Evolutionary conservation across 1,139 yeast genomes (phyloP).

Genomic region (Hemisphaericaspora subhashii): DNA sequence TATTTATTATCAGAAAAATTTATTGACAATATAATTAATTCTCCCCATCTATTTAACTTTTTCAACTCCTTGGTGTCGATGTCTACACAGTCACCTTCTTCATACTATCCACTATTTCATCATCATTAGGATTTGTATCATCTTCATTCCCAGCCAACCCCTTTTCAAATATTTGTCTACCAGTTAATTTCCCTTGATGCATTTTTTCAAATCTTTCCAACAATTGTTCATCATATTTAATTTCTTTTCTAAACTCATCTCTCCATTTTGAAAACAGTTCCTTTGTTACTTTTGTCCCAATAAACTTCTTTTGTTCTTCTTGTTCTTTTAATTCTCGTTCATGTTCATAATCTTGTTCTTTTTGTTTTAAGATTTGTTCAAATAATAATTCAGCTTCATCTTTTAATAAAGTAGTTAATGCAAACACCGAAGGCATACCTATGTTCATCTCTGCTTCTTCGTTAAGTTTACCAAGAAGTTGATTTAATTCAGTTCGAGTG

Average conservation of each 20-base stretch:
- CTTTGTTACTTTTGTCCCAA: slow-evolving; percentile 76
- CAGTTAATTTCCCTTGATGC: slow-evolving; percentile 78
- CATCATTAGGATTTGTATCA: slow-evolving; percentile 45
- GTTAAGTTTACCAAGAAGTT: slow-evolving; percentile 40
- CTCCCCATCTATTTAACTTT: no score
- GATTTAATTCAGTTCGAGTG: slow-evolving; percentile 43
- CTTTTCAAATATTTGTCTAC: slow-evolving; percentile 83
- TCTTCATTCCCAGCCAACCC: slow-evolving; percentile 72
- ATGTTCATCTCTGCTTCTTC: slow-evolving; percentile 73
- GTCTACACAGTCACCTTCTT: slow-evolving; percentile 19
- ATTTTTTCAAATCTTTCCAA: slow-evolving; percentile 51
- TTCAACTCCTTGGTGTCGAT: no score
- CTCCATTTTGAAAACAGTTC: slow-evolving; percentile 78
- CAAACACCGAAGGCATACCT: slow-evolving; percentile 88
- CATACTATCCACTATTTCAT: slow-evolving; percentile 21
- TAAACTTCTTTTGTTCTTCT: slow-evolving; percentile 76
- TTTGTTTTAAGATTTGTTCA: slow-evolving; percentile 51
- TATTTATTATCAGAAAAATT: no score
- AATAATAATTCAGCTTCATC: slow-evolving; percentile 75
- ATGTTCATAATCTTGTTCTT: slow-evolving; percentile 59
- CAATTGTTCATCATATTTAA: slow-evolving; percentile 54
- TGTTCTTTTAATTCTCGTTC: slow-evolving; percentile 55
- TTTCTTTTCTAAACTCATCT: slow-evolving; percentile 55
- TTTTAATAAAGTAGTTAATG: slow-evolving; percentile 72
- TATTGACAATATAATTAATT: no score